Evolutionary conservation across 2,329 filamentous ascomycete genomes (phyloP).

Genomic region (Fusarium nygamai): DNA sequence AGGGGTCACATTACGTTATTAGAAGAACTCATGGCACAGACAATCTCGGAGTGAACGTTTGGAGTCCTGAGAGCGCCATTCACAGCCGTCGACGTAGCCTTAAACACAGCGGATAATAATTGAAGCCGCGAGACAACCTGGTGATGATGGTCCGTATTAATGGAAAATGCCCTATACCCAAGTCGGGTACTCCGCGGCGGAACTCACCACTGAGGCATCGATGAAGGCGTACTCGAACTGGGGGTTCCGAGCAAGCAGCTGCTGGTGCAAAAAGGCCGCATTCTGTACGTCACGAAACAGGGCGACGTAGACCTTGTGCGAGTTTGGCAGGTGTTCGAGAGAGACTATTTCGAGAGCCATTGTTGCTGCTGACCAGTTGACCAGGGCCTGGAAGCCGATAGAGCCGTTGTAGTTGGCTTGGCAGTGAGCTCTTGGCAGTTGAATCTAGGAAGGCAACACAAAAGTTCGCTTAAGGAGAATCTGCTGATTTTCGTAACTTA

Average conservation of each 20-base stretch:
- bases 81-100: slow-evolving; percentile 74
- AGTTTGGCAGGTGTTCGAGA: slow-evolving; percentile 78
- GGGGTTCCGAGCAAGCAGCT: slow-evolving; percentile 84
- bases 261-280: slow-evolving; percentile 78
- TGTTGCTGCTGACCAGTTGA: slow-evolving; percentile 10
- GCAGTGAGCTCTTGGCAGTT: background rate
- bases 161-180: background rate
- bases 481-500: slow-evolving; percentile 10
- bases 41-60: slow-evolving; percentile 90
- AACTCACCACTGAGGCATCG: slow-evolving; percentile 79
- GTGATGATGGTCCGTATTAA: slow-evolving; percentile 5
- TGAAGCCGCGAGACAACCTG: slow-evolving; percentile 79
- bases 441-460: background rate
- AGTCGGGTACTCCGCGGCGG: slow-evolving; percentile 23
- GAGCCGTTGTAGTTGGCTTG: slow-evolving; percentile 6
- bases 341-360: slow-evolving; percentile 72
- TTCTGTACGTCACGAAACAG: slow-evolving; percentile 83
- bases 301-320: slow-evolving; percentile 75
- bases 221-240: slow-evolving; percentile 95
- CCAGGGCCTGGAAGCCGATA: slow-evolving; percentile 3
- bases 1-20: slow-evolving; percentile 71
- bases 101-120: slow-evolving; percentile 78
- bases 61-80: slow-evolving; percentile 75
- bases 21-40: slow-evolving; percentile 80
- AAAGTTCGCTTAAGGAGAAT: slow-evolving; percentile 3